A percentile compares a stretch with the other conserved stretches of the same genome.
Conservation (phyloP, 495 filamentous ascomycete species). For the Astrothelium subdiscretum region DNA sequence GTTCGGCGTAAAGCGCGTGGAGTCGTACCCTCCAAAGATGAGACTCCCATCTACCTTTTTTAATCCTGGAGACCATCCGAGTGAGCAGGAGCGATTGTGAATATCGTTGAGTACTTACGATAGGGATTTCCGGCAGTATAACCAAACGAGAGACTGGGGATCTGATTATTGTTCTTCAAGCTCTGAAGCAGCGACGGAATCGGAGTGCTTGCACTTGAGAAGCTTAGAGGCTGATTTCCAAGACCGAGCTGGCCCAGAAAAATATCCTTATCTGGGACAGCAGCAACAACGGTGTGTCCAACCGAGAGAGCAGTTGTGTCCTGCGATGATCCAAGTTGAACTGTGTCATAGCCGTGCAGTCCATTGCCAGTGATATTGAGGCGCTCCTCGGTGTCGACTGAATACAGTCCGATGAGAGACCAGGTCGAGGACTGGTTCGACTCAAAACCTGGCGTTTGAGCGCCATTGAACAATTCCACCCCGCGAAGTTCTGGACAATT, state of each 20-base stretch:
- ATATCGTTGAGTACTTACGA: neutral
- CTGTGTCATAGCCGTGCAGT: slow-evolving; percentile 39
- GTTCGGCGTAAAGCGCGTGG: slow-evolving; percentile 2
- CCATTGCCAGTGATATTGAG: slow-evolving; percentile 33
- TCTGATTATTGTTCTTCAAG: slow-evolving; percentile 11
- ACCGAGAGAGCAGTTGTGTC: slow-evolving; percentile 6
- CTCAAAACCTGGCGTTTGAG: slow-evolving; percentile 15
- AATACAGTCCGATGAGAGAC: slow-evolving; percentile 19
- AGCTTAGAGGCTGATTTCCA: slow-evolving; percentile 38
- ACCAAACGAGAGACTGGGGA: slow-evolving; percentile 21
- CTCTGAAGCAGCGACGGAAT: slow-evolving; percentile 32
- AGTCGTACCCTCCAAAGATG: slow-evolving; percentile 7
- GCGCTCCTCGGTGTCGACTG: slow-evolving; percentile 16
- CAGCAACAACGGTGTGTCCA: slow-evolving; percentile 27
- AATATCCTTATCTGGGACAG: slow-evolving; percentile 34
- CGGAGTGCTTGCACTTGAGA: slow-evolving; percentile 35
- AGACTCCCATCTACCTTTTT: slow-evolving; percentile 4
- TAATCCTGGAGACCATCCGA: neutral
- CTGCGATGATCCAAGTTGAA: slow-evolving; percentile 36
- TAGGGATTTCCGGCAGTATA: slow-evolving; percentile 29
- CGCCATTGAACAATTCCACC: slow-evolving; percentile 1
- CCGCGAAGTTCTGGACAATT: slow-evolving; percentile 7
- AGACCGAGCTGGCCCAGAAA: slow-evolving; percentile 46
- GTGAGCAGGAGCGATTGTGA: neutral
- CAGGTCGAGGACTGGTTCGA: slow-evolving; percentile 14